Evolutionary conservation across 129 eudicot genomes (phyloP), one percentile per base, ranked within the genome.

Genomic region (Flaveria linearis): DNA sequence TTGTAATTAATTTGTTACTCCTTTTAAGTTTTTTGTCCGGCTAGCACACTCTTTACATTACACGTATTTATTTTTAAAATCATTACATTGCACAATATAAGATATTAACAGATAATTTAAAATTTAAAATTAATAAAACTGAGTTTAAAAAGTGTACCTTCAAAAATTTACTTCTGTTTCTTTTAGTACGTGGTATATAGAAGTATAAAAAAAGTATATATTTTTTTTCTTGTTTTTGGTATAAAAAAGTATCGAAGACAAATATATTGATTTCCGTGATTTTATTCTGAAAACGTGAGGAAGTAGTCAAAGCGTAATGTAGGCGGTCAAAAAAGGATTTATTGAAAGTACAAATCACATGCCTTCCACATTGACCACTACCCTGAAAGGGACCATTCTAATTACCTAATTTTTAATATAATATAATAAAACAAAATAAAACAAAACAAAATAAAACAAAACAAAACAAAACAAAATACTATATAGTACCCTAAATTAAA

Each of bases 331-430:
- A 18, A 70, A 70, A 58, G 77, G 43, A n/a, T 41, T 70, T 62
- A 72, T 78, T 47, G 77, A 60, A 71, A 60, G 77, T 71, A 78
- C 82, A 78, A 78, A 55, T 51, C 68, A 78, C 72, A 78, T 78
- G 77, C 72, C 33, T 78, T 76, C 76, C 49, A 78, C 72, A 60
- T 69, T 78, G 76, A 78, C 82, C 71, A 36, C 46, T 10, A 5
- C 45, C 69, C 45, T 14, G 45, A 63, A 63, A 68, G 71, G 82
- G 71, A 46, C 82, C 77, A 78, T 78, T 78, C 76, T 68, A 30
- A 11, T 10, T 57, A 50, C 66, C 45, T 14, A 53, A 13, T 49
- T 49, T 14, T 9, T 9, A 20, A 42, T 22, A 18, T 8, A 1
- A 11, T 41, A 25, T 4, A 51, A 15, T 26, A 72, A 3, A 50